A percentile compares a stretch with the other conserved stretches of the same genome.
phyloP scores from a whole-genome alignment of 2,329 filamentous ascomycete genomes.

The Malbranchea cinnamomea region DNA sequence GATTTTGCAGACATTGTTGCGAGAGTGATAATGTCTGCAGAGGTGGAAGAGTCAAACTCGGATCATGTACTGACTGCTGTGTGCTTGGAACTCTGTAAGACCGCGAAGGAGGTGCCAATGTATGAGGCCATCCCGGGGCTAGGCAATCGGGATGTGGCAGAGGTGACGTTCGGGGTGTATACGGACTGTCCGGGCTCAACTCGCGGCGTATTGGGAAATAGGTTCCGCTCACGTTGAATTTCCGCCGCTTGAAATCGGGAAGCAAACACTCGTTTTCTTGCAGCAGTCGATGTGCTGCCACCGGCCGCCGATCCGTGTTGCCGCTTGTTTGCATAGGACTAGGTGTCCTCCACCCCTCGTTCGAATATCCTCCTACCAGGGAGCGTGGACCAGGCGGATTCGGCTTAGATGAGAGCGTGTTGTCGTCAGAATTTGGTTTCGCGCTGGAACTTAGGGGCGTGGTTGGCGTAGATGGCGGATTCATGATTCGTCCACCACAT shows the following conservation, averaged over 20 bases:
- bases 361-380: constrained; percentile 12
- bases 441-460: constrained; percentile 26
- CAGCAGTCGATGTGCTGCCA: constrained; percentile 15
- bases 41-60: constrained; percentile 39
- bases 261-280: constrained; percentile 28
- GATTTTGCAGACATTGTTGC: constrained; percentile 16
- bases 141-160: constrained; percentile 27
- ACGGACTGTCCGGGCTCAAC: constrained; percentile 24
- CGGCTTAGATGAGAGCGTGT: background rate
- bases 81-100: constrained; percentile 18
- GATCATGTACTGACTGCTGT: constrained; percentile 28
- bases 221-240: constrained; percentile 36
- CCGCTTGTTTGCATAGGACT: constrained; percentile 15
- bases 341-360: constrained; percentile 12
- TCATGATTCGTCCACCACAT: constrained; percentile 35
- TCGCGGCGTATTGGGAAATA: constrained; percentile 27
- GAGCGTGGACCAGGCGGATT: constrained; percentile 9
- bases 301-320: constrained; percentile 12
- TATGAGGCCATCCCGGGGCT: constrained; percentile 19
- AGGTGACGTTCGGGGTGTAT: constrained; percentile 25
- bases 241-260: constrained; percentile 47
- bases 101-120: constrained; percentile 42
- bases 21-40: constrained; percentile 29
- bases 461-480: constrained; percentile 28
- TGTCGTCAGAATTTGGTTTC: constrained; percentile 15